Conservation (phyloP, 495 filamentous ascomycete species). For the Xylaria sp. region DNA sequence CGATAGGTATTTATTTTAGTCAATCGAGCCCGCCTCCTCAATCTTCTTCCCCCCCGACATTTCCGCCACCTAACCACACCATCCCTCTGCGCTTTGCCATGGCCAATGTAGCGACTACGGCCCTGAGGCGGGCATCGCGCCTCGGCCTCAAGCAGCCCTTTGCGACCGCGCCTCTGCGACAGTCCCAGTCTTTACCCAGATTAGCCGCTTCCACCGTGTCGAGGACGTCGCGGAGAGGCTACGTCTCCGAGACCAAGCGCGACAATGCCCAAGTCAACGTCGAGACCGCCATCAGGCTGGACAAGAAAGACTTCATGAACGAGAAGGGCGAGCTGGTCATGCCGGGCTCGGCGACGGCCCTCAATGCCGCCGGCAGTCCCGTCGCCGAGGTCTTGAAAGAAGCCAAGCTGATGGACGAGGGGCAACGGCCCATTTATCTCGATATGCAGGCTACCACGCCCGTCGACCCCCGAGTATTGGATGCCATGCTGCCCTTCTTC, state of each 20-base stretch:
- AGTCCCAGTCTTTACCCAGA: slow-evolving; percentile 51
- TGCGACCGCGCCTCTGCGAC: slow-evolving; percentile 55
- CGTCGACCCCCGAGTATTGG: slow-evolving; percentile 89
- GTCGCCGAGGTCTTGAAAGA: slow-evolving; percentile 88
- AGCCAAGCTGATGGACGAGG: slow-evolving; percentile 92
- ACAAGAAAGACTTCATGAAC: slow-evolving; percentile 78
- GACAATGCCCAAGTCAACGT: slow-evolving; percentile 82
- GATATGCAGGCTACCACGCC: slow-evolving; percentile 99
- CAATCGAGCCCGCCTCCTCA: slow-evolving; percentile 29
- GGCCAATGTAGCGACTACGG: slow-evolving; percentile 73
- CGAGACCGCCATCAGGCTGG: slow-evolving; percentile 80
- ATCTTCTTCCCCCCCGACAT: slow-evolving; percentile 2
- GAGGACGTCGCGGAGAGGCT: slow-evolving; percentile 59
- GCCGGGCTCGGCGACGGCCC: slow-evolving; percentile 60
- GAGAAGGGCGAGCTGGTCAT: slow-evolving; percentile 72
- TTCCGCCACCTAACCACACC: slow-evolving; percentile 28
- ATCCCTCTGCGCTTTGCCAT: slow-evolving; percentile 55
- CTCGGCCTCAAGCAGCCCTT: slow-evolving; percentile 64
- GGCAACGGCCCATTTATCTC: slow-evolving; percentile 92
- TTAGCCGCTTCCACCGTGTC: slow-evolving; percentile 43
- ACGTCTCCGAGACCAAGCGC: slow-evolving; percentile 85
- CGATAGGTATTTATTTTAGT: slow-evolving; percentile 16
- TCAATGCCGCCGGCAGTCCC: slow-evolving; percentile 71
- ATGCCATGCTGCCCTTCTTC: slow-evolving; percentile 95
- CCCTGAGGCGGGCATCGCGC: slow-evolving; percentile 79